Percentiles rank a stretch among this genome's conserved stretches.
Evolutionary conservation across 2,329 filamentous ascomycete genomes (phyloP).

Genomic region (Incumbomyces lentus): DNA sequence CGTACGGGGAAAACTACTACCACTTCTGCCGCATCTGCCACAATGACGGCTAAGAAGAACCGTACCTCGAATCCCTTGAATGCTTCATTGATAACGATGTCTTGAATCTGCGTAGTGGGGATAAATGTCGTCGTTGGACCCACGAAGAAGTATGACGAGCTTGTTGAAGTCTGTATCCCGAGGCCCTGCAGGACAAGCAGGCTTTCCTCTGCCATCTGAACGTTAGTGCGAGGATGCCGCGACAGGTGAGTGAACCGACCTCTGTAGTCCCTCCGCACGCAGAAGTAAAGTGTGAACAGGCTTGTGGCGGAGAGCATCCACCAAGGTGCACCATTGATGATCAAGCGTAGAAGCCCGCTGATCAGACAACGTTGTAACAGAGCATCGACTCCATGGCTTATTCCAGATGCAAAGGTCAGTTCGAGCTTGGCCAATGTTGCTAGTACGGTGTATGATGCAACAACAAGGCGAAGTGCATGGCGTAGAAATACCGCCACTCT

Average conservation of each 20-base stretch:
- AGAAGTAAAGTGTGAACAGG: constrained; percentile 32
- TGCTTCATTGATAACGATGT: constrained; percentile 90
- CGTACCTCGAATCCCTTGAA: constrained; percentile 85
- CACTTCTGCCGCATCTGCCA: constrained; percentile 76
- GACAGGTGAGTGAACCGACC: constrained; percentile 28
- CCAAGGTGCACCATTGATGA: constrained; percentile 33
- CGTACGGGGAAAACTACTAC: constrained; percentile 86
- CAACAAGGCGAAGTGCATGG: constrained; percentile 34
- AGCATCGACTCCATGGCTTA: constrained; percentile 27
- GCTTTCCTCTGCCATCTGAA: constrained; percentile 59
- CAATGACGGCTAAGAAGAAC: constrained; percentile 81
- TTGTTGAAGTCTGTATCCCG: constrained; percentile 77
- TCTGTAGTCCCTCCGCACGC: constrained; percentile 41
- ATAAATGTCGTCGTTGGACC: constrained; percentile 63
- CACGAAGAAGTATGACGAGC: constrained; percentile 56
- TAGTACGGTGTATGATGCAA: constrained; percentile 33
- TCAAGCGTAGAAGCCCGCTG: constrained; percentile 22
- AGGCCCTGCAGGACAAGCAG: constrained; percentile 79
- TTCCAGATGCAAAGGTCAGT: constrained; percentile 19
- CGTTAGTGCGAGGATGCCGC: constrained; percentile 31
- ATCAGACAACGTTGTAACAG: constrained; percentile 14
- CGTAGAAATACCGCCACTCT: constrained; percentile 34
- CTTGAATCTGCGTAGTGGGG: constrained; percentile 81
- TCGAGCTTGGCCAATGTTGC: constrained; percentile 28
- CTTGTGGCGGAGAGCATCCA: constrained; percentile 31